Evolutionary conservation across 73 alveolate genomes (phyloP).

Genomic region (Blepharisma japonicum): DNA sequence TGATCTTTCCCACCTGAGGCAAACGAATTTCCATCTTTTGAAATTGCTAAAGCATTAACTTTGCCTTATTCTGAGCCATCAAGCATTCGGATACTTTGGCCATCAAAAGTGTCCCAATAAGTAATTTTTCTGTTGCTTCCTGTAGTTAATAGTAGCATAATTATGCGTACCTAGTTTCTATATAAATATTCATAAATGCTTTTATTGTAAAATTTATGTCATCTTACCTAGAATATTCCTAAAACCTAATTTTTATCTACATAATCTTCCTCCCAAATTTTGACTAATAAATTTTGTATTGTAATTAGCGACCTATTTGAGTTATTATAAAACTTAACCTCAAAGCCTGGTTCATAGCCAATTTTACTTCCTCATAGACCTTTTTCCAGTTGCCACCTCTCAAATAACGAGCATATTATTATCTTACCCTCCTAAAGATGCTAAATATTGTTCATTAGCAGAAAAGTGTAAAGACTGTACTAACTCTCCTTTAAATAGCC

Average conservation of each 20-base stretch:
- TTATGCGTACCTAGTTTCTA: too few relatives aligned
- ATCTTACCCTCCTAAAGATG: slow-evolving; percentile 89
- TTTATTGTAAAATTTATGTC: too few relatives aligned
- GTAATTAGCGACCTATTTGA: slow-evolving; percentile 75
- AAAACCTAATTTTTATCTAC: slow-evolving; percentile 52
- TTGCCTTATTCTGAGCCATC: slow-evolving; percentile 99
- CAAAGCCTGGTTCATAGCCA: slow-evolving; percentile 76
- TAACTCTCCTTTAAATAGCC: too few relatives aligned
- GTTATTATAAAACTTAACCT: slow-evolving; percentile 73
- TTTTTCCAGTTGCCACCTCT: slow-evolving; percentile 90
- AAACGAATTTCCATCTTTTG: slow-evolving; percentile 94
- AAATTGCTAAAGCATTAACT: slow-evolving; percentile 96
- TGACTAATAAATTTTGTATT: slow-evolving; percentile 74
- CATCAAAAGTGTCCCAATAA: slow-evolving; percentile 97
- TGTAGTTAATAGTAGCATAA: slow-evolving; percentile 92
- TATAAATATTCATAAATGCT: too few relatives aligned
- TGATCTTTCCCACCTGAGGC: slow-evolving; percentile 99
- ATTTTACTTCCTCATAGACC: slow-evolving; percentile 85
- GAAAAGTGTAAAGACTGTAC: slow-evolving; percentile 80
- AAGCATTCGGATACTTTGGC: slow-evolving; percentile 92
- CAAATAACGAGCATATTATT: slow-evolving; percentile 86
- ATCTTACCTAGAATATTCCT: too few relatives aligned
- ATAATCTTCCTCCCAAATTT: slow-evolving; percentile 69
- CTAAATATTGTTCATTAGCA: slow-evolving; percentile 78
- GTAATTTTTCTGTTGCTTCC: slow-evolving; percentile 95